Base-by-base conservation (phyloP, 228 moss, liverwort and hornwort genomes). In the Sphagnum fallax region DNA sequence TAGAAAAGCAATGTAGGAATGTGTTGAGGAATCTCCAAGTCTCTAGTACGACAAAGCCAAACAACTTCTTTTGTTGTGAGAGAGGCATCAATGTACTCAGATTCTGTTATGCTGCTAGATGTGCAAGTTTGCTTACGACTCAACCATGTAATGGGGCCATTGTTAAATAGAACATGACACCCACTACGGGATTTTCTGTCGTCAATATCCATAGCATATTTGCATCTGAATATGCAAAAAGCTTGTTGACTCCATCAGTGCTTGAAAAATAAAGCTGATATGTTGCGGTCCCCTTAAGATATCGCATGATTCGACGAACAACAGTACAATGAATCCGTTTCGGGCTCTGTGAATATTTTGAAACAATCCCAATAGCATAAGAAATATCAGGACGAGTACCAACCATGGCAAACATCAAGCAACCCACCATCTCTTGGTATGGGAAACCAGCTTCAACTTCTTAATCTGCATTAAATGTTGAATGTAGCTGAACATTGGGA, bases 41-140 rank as follows among this genome's bases (percentile, higher is more conserved):
- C 32, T 12, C 12, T 48, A 69, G 69, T 32, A 1, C 15, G 18
- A 6, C 69, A 49, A 0, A 15, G 8, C 58, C 69, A 69, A 0
- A 69, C 58, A 48, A n/a, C 49, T 49, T 69, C 69, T 60, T 69
- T 69, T 12, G 9, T 69, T 10, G 69, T 48, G 3, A 60, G 47
- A 11, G 5, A 69, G 4, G 69, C 59, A 47, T 55, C 69, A 69
- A 69, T 50, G 15, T 69, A 69, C 47, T 69, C 69, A 6, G 69
- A 59, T 9, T 69, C 69, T n/a, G 60, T 69, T 4, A 59, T 59
- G 10, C 9, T 47, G 32, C 6, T 11, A 47, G 65, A 6, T 0
- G 9, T 47, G 49, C 65, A 47, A 49, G 9, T 48, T 13, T 65
- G 50, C 0, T 65, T 65, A 4, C 12, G 32, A 12, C 47, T 47